Evolutionary conservation across 164 flowering plant genomes (phyloP), one percentile per base, ranked within the genome.

Genomic region (Magnolia changhungtana): DNA sequence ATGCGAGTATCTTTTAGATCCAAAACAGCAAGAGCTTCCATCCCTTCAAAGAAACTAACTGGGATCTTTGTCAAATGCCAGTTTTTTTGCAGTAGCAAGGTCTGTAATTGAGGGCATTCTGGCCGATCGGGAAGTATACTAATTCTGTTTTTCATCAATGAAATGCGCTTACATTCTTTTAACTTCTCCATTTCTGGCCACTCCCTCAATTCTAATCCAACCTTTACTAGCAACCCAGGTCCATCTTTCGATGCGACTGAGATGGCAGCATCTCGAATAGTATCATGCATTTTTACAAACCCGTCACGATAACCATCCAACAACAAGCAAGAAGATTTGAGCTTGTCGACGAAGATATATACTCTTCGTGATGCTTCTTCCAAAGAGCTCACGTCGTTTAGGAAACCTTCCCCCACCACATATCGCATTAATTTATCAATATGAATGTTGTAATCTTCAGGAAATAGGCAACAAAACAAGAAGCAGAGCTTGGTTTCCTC

Each of bases 401-500:
- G 66, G 2, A 77, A 21, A 0, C 79, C 37, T 21, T 64, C 70
- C 16, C 71, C 75, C 8, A 72, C 16, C 2, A 64, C 75, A 52
- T 72, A 77, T 8, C 4, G 29, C 2, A 37, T 61, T 4, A 73
- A 19, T 4, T 63, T 16, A 24, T 72, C 61, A 27, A 72, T 7
- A 10, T 16, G n/a, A 61, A 76, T 72, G 1, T 24, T 18, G 21
- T 76, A 29, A 20, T 80, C 64, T 59, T 72, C 78, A 24, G 74
- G 79, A 64, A 78, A 76, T 52, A 81, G 29, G 19, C 74, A 78
- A 73, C 81, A 81, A 7, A 75, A 74, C 61, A 81, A 51, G 71
- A 81, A 76, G 37, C 50, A 76, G 1, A 58, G 8, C 23, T 78
- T 78, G 7, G 72, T 58, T 55, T 75, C 79, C 9, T 81, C 75